These are phyloP conservation scores for Kregervanrija fluxuum DNA, from an alignment of 805 yeast genomes.

Conservation along the genomic window DNA sequence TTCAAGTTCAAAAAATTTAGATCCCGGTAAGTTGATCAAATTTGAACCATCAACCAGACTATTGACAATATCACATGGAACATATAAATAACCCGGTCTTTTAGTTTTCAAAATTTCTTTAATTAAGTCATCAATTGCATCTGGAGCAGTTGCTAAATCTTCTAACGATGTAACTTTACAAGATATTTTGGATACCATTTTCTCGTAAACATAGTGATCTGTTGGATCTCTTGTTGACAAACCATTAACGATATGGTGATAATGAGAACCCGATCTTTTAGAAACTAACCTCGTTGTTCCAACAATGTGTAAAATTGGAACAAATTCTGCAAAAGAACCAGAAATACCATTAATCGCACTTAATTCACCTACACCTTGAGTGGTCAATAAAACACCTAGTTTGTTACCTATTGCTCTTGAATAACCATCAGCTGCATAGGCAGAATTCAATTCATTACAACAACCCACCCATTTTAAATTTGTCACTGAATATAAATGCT, in stretches of 20 bases:
- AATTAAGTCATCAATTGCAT: conserved; percentile 65
- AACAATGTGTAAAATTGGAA: conserved; percentile 76
- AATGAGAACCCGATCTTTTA: conserved; percentile 23
- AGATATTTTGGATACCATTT: conserved; percentile 49
- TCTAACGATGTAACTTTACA: conserved; percentile 49
- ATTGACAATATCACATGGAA: conserved; percentile 67
- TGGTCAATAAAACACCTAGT: conserved; percentile 62
- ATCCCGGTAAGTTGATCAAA: conserved; percentile 15
- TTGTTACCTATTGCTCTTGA: conserved; percentile 46
- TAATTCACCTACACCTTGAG: conserved; percentile 88
- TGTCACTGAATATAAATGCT: conserved; percentile 48
- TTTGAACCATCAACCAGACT: conserved; percentile 28
- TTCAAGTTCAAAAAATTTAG: conserved; percentile 16
- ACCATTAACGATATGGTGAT: conserved; percentile 59
- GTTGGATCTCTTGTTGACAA: conserved; percentile 39
- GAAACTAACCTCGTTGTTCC: conserved; percentile 55
- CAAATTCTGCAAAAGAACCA: conserved; percentile 77
- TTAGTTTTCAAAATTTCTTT: conserved; percentile 44
- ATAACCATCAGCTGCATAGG: conserved; percentile 89
- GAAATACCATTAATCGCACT: conserved; percentile 77
- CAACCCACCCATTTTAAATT: conserved; percentile 68
- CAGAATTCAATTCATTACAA: conserved; percentile 85
- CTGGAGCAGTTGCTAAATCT: conserved; percentile 40
- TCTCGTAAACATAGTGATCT: conserved; percentile 60
- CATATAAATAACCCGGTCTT: conserved; percentile 75